Evolutionary conservation across 495 filamentous ascomycete genomes (phyloP).

Genomic region (Sphaerosporella brunnea): DNA sequence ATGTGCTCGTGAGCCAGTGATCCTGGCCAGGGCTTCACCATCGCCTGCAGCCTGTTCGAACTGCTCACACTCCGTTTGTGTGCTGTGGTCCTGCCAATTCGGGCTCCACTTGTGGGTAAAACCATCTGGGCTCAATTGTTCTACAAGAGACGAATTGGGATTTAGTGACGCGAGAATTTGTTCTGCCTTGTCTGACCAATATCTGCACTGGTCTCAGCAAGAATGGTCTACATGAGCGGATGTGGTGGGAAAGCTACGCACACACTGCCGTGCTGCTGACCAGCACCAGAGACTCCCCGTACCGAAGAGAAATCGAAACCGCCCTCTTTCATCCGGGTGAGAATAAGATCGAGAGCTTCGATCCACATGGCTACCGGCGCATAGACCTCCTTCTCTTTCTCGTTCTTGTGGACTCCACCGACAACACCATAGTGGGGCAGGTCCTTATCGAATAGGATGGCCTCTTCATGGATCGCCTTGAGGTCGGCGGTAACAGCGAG

Average conservation of each 20-base stretch:
- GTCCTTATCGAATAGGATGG: constrained; percentile 55
- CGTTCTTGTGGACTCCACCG: constrained; percentile 73
- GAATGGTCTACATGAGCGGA: background rate
- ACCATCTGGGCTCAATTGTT: constrained; percentile 44
- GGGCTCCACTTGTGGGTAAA: constrained; percentile 80
- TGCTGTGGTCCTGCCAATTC: constrained; percentile 96
- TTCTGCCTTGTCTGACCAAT: constrained; percentile 68
- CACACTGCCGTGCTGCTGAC: constrained; percentile 92
- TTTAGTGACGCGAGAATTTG: constrained; percentile 42
- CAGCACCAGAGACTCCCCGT: constrained; percentile 71
- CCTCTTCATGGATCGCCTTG: constrained; percentile 55
- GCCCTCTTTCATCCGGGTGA: constrained; percentile 49
- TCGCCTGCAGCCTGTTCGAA: constrained; percentile 59
- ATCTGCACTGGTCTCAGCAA: constrained; percentile 20
- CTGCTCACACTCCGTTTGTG: constrained; percentile 72
- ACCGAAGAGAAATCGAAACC: constrained; percentile 63
- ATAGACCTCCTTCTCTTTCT: constrained; percentile 67
- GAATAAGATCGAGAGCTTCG: constrained; percentile 72
- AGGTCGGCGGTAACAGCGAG: constrained; percentile 67
- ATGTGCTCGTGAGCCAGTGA: constrained; percentile 82
- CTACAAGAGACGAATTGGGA: constrained; percentile 39
- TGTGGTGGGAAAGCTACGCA: constrained; percentile 22
- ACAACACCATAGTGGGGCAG: constrained; percentile 65
- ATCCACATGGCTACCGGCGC: constrained; percentile 90
- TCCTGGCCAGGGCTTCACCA: constrained; percentile 48